phyloP scores from a whole-genome alignment of 768 basidiomycete species.

The Mycena epipterygia region DNA sequence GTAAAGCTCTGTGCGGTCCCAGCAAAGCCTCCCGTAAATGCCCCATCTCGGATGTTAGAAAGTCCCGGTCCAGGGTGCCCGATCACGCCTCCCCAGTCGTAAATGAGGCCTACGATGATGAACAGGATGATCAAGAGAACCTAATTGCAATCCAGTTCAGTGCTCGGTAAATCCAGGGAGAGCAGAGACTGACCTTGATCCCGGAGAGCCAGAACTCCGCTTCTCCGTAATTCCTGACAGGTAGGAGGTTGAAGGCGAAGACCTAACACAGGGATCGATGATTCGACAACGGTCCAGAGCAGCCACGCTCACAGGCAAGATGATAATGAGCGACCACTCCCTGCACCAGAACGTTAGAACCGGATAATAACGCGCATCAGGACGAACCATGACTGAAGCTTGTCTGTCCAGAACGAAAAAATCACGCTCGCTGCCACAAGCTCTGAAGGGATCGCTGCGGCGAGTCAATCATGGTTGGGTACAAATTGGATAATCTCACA shows the following conservation, averaged over 20 bases:
- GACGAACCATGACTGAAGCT: slow-evolving; percentile 18
- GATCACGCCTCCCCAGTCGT: slow-evolving; percentile 72
- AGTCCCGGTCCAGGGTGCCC: slow-evolving; percentile 70
- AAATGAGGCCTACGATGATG: slow-evolving; percentile 73
- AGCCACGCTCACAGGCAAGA: slow-evolving; percentile 59
- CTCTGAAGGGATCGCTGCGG: slow-evolving; percentile 24
- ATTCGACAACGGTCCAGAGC: background rate
- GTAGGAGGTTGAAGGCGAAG: slow-evolving; percentile 32
- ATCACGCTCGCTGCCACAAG: slow-evolving; percentile 30
- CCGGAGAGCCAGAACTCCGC: slow-evolving; percentile 75
- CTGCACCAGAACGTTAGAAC: slow-evolving; percentile 55
- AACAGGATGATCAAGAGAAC: slow-evolving; percentile 68
- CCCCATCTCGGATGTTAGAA: slow-evolving; percentile 21
- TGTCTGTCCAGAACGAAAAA: slow-evolving; percentile 30
- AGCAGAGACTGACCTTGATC: slow-evolving; percentile 61
- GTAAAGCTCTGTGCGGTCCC: slow-evolving; percentile 35
- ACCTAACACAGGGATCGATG: slow-evolving; percentile 9
- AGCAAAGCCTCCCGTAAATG: slow-evolving; percentile 16
- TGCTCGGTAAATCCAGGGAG: background rate
- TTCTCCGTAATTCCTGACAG: slow-evolving; percentile 56
- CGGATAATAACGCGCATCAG: slow-evolving; percentile 5
- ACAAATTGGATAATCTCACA: slow-evolving; percentile 36
- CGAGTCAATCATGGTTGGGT: background rate
- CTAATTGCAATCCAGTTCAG: background rate
- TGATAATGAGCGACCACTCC: slow-evolving; percentile 70